Evolutionary conservation across 2,329 filamentous ascomycete genomes (phyloP), one percentile per base, ranked within the genome.

Genomic region (Botrytis byssoidea): DNA sequence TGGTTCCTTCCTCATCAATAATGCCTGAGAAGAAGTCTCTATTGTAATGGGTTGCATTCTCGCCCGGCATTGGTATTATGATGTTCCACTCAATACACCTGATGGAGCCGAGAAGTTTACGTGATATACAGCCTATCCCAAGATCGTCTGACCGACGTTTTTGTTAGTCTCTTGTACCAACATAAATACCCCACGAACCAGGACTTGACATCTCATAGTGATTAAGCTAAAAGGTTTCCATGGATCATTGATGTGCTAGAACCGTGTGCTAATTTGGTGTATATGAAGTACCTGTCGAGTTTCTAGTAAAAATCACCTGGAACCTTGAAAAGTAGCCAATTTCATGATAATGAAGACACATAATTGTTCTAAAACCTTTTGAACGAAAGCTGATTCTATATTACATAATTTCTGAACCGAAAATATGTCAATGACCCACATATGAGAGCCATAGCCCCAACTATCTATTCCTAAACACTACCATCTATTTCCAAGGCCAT

Each of bases 291-390:
- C 8, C 20, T 22, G 9, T 20, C 18, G 18, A 29, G 4, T 29
- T 32, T 32, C 18, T 12, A 12, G 1, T 12, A 12, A 59, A 22
- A 8, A 35, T 22, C 29, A 10, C 9, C 18, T 35, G 29, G 57
- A 59, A 32, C 16, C 29, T 59, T 10, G 1, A 35, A 35, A 32
- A 35, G 3, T 35, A 22, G 12, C 8, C 25, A 18, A 16, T 42
- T n/a, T 40, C 60, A 63, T 3, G 14, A 42, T 57, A 6, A n/a
- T 18, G 16, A 5, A 10, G 12, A 40, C 14, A 40, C 25, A n/a
- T 3, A 2, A 9, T 18, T 18, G 1, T 6, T 5, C 9, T 6
- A 4, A 10, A 16, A 7, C 2, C 20, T 35, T 42, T 10, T 5
- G 18, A 40, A 40, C 18, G 7, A 37, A 25, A n/a, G 35, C 25